Percentiles rank a stretch among this genome's conserved stretches.
phyloP scores from a whole-genome alignment of 257 asterid species.

The Echites panduratus region DNA sequence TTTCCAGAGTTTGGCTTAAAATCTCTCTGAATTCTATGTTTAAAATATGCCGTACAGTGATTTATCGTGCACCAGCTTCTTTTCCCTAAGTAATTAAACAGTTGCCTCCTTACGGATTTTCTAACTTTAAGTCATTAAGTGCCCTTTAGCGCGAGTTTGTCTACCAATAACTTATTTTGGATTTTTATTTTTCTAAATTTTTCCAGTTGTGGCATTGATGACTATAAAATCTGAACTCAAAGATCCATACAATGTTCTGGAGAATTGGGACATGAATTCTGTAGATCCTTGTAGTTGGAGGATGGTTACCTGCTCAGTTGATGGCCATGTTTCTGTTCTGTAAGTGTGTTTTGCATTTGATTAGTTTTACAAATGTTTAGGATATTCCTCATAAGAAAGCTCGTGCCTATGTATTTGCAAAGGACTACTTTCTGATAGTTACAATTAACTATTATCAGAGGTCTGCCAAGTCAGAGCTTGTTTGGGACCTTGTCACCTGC shows the following conservation, averaged over 20 bases:
- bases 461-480: conserved; percentile 75
- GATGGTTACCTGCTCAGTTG: conserved; percentile 75
- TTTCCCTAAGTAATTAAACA: background rate
- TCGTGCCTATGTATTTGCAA: background rate
- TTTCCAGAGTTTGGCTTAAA: background rate
- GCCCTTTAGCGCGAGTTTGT: background rate
- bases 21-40: background rate
- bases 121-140: background rate
- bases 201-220: conserved; percentile 86
- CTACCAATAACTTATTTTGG: background rate
- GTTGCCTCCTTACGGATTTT: background rate
- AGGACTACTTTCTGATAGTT: conserved; percentile 8
- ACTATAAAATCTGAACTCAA: conserved; percentile 59
- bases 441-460: conserved; percentile 39
- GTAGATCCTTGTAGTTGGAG: conserved; percentile 99
- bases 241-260: conserved; percentile 85
- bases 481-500: conserved; percentile 78
- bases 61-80: background rate
- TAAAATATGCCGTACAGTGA: background rate
- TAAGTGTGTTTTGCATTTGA: conserved; percentile 35
- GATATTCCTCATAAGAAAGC: background rate
- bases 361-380: background rate
- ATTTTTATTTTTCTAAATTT: conserved; percentile 6
- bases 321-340: conserved; percentile 86
- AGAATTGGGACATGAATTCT: conserved; percentile 86